A percentile compares a stretch with the other conserved stretches of the same genome.
phyloP scores from a whole-genome alignment of 768 basidiomycete species.

The Hirschioporus abietinus region DNA sequence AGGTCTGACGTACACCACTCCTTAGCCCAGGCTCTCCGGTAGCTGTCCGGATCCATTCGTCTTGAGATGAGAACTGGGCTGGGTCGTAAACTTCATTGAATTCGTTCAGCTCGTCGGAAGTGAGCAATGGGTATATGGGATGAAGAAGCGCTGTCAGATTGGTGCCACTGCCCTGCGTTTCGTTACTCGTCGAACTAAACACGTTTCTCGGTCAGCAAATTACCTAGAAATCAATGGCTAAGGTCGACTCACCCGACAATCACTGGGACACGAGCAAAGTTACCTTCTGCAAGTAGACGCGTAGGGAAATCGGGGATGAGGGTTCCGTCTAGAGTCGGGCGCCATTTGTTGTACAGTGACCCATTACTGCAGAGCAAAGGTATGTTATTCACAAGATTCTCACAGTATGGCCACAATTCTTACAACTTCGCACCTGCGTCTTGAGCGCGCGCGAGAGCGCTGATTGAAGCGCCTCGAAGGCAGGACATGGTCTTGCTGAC shows the following conservation, averaged over 20 bases:
- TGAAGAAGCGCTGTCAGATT: conserved; percentile 34
- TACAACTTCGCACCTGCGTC: conserved; percentile 42
- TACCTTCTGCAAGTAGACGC: conserved; percentile 35
- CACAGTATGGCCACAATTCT: conserved; percentile 16
- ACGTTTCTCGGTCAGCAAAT: conserved; percentile 3
- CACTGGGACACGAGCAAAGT: conserved; percentile 46
- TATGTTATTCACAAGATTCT: conserved; percentile 5
- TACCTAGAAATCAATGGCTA: conserved; percentile 2
- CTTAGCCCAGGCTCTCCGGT: conserved; percentile 46
- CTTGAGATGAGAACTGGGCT: conserved; percentile 36
- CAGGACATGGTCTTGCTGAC: conserved; percentile 36
- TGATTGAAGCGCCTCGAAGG: conserved; percentile 44
- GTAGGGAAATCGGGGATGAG: conserved; percentile 49
- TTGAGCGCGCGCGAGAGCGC: conserved; percentile 48
- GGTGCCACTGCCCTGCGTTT: conserved; percentile 42
- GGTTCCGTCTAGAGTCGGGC: conserved; percentile 50
- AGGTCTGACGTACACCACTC: conserved; percentile 43
- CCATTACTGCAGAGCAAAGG: conserved; percentile 24
- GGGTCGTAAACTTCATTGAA: conserved; percentile 38
- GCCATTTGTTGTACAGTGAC: conserved; percentile 40
- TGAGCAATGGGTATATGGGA: conserved; percentile 40
- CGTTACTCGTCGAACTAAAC: conserved; percentile 51
- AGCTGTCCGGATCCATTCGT: conserved; percentile 37
- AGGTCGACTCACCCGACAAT: conserved; percentile 47
- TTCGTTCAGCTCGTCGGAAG: conserved; percentile 31